A percentile compares a stretch with the other conserved stretches of the same genome.
phyloP scores from a whole-genome alignment of 2,329 filamentous ascomycete species.

The Colletotrichum siamense region DNA sequence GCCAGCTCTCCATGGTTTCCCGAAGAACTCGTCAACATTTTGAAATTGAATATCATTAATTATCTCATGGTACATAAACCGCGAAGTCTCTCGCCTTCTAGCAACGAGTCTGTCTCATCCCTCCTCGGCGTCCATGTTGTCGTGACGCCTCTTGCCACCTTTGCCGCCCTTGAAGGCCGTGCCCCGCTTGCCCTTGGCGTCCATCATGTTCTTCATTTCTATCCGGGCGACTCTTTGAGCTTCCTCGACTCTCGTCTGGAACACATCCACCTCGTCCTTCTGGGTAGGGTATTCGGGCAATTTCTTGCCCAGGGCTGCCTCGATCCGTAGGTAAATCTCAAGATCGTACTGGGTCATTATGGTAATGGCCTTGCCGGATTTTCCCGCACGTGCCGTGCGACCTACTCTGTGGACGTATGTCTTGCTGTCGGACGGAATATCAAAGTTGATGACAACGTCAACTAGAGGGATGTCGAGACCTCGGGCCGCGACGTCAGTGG shows the following conservation, averaged over 20 bases:
- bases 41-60: neutral
- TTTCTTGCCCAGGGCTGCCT: constrained; percentile 81
- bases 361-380: constrained; percentile 80
- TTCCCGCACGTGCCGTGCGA: constrained; percentile 85
- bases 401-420: constrained; percentile 92
- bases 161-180: constrained; percentile 43
- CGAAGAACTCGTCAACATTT: neutral
- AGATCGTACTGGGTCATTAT: constrained; percentile 89
- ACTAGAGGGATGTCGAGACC: constrained; percentile 94
- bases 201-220: constrained; percentile 82
- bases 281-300: constrained; percentile 71
- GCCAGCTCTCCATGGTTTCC: too few species aligned
- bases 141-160: constrained; percentile 43
- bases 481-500: constrained; percentile 91
- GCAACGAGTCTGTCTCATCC: constrained; percentile 46
- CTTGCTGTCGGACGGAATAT: constrained; percentile 83
- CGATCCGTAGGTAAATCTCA: constrained; percentile 81
- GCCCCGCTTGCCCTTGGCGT: constrained; percentile 67
- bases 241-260: constrained; percentile 79
- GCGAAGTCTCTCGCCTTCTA: neutral
- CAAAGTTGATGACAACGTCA: constrained; percentile 85
- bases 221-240: constrained; percentile 80
- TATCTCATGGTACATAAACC: neutral
- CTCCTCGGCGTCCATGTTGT: constrained; percentile 80
- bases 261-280: constrained; percentile 86